phyloP scores from a whole-genome alignment of 2,329 filamentous ascomycete species.

The Nemania serpens region DNA sequence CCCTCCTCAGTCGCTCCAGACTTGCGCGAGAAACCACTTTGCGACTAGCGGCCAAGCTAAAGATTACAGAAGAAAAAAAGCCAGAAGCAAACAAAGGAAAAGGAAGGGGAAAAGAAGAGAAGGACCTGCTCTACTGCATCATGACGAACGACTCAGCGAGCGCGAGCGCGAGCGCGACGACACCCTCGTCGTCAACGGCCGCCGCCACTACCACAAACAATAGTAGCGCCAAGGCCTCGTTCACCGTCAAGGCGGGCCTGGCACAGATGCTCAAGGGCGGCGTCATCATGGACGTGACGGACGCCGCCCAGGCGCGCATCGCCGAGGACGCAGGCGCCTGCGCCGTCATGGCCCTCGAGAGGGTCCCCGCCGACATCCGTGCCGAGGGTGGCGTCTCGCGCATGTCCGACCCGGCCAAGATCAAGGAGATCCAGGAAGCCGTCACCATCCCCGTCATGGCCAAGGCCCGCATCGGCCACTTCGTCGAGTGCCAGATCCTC shows the following conservation, averaged over 20 bases:
- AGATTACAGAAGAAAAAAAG: too few species aligned
- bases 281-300: conserved; percentile 99
- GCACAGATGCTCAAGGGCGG: conserved; percentile 99
- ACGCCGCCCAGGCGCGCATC: conserved; percentile 91
- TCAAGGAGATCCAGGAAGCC: conserved; percentile 90
- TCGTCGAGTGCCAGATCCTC: conserved; percentile 98
- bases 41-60: too few species aligned
- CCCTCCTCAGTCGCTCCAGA: too few species aligned
- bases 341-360: conserved; percentile 98
- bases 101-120: not conserved
- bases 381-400: conserved; percentile 89
- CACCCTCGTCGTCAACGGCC: conserved; percentile 27
- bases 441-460: conserved; percentile 99
- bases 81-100: not conserved
- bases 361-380: conserved; percentile 95
- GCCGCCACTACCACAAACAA: conserved; percentile 42
- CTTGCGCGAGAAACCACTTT: not conserved
- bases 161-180: conserved; percentile 19
- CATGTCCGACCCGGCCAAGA: conserved; percentile 95
- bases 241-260: conserved; percentile 91
- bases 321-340: conserved; percentile 95
- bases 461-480: conserved; percentile 96
- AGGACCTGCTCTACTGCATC: not conserved
- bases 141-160: conserved; percentile 25
- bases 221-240: conserved; percentile 53